phyloP scores from a whole-genome alignment of 2,329 filamentous ascomycete species.

The Paraphaeosphaeria sporulosa region DNA sequence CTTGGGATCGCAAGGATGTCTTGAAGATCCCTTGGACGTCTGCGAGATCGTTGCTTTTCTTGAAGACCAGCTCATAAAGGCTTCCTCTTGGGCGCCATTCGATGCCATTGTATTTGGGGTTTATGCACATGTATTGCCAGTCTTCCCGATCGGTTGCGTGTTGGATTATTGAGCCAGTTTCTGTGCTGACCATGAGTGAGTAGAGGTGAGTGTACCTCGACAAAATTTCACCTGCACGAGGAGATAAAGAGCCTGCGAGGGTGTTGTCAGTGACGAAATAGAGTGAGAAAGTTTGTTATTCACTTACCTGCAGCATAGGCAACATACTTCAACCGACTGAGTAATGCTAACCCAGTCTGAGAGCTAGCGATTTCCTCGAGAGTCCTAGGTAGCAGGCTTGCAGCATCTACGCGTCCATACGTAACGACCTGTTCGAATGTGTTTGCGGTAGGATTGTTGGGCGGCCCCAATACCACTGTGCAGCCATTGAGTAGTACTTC shows the following conservation, averaged over 20 bases:
- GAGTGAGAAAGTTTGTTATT: too few species aligned
- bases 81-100: constrained; percentile 30
- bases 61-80: constrained; percentile 32
- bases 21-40: constrained; percentile 32
- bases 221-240: constrained; percentile 28
- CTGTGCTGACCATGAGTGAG: constrained; percentile 27
- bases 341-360: constrained; percentile 26
- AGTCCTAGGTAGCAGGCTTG: constrained; percentile 25
- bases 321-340: constrained; percentile 27
- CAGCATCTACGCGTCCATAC: constrained; percentile 28
- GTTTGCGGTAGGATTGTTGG: constrained; percentile 22
- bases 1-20: constrained; percentile 23
- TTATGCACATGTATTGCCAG: constrained; percentile 34
- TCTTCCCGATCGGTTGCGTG: constrained; percentile 33
- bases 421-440: constrained; percentile 27
- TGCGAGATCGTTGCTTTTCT: constrained; percentile 18
- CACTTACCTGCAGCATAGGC: constrained; percentile 31
- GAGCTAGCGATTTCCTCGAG: constrained; percentile 31
- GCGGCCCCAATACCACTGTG: constrained; percentile 30
- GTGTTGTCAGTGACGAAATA: constrained; percentile 10
- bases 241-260: constrained; percentile 25
- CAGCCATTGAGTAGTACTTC: constrained; percentile 26
- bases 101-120: constrained; percentile 30
- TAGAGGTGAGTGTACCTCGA: constrained; percentile 25
- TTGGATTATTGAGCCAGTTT: constrained; percentile 28